These are phyloP conservation scores for Scortechinia acanthostroma DNA, from an alignment of 2,329 filamentous ascomycete species.

Conservation along the genomic window DNA sequence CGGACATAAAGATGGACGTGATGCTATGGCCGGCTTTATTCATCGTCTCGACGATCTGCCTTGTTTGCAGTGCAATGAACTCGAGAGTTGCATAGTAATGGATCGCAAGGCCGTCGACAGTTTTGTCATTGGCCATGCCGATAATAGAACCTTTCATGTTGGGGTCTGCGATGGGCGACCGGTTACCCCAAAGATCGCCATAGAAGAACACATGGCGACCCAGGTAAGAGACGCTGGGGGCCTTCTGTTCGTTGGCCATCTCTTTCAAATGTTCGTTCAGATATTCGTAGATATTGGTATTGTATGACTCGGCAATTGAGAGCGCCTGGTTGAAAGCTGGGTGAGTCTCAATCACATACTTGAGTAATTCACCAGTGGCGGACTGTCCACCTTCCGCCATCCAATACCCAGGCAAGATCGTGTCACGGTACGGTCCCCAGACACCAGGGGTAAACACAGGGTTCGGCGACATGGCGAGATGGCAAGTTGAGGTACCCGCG, in stretches of 20 bases:
- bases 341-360: conserved; percentile 91
- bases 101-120: conserved; percentile 77
- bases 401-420: conserved; percentile 86
- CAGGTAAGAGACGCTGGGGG: conserved; percentile 76
- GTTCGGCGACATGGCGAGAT: conserved; percentile 88
- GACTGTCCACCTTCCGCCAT: conserved; percentile 96
- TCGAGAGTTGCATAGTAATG: conserved; percentile 96
- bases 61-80: conserved; percentile 94
- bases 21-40: conserved; percentile 83
- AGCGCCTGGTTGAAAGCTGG: conserved; percentile 77
- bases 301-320: conserved; percentile 72
- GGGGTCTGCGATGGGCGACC: conserved; percentile 84
- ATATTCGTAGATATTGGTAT: conserved; percentile 89
- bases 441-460: conserved; percentile 92
- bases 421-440: conserved; percentile 95
- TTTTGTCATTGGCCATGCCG: conserved; percentile 80
- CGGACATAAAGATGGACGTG: conserved; percentile 95
- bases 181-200: conserved; percentile 93
- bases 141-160: conserved; percentile 88
- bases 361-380: conserved; percentile 87
- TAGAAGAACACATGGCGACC: conserved; percentile 97
- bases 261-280: conserved; percentile 80
- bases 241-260: conserved; percentile 60
- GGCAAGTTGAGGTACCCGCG: conserved; percentile 93
- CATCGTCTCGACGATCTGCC: conserved; percentile 91